These are phyloP conservation scores for Rhodocollybia butyracea DNA, from an alignment of 768 basidiomycete genomes.

Conservation along the genomic window DNA sequence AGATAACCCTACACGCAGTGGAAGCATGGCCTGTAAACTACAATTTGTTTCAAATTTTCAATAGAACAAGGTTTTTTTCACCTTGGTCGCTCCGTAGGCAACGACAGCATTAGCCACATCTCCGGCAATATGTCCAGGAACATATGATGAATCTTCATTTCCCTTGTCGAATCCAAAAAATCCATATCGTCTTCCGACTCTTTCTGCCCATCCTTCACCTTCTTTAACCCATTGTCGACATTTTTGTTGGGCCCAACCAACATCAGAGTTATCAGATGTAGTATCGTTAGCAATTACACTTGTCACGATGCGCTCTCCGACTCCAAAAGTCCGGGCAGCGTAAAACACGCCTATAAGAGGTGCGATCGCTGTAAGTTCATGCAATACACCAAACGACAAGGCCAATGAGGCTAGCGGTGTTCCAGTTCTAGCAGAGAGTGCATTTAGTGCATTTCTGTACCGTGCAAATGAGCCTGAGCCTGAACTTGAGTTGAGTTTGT, in stretches of 20 bases:
- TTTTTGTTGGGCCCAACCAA: slow-evolving; percentile 40
- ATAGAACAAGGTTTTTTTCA: slow-evolving; percentile 23
- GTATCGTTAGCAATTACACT: slow-evolving; percentile 8
- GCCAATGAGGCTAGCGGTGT: slow-evolving; percentile 74
- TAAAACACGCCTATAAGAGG: slow-evolving; percentile 78
- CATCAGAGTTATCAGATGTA: slow-evolving; percentile 11
- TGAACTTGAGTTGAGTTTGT: background rate
- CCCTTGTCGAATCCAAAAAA: slow-evolving; percentile 74
- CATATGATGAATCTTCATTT: slow-evolving; percentile 18
- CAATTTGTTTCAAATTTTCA: background rate
- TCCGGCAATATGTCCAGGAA: slow-evolving; percentile 51
- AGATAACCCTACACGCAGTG: slow-evolving; percentile 68
- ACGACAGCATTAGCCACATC: slow-evolving; percentile 81
- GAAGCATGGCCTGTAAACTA: slow-evolving; percentile 60
- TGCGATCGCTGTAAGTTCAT: slow-evolving; percentile 79
- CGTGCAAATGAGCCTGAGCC: background rate
- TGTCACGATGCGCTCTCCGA: slow-evolving; percentile 64
- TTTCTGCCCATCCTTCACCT: slow-evolving; percentile 67
- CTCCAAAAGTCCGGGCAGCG: slow-evolving; percentile 57
- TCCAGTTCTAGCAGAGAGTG: slow-evolving; percentile 66
- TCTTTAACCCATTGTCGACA: slow-evolving; percentile 68
- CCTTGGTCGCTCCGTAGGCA: slow-evolving; percentile 82
- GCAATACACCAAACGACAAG: slow-evolving; percentile 77
- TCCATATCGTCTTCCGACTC: slow-evolving; percentile 76
- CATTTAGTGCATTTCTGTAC: slow-evolving; percentile 53